Percentiles rank a stretch among this genome's conserved stretches.
phyloP scores from a whole-genome alignment of 306 rosid genomes.

The Rosa lucieae region DNA sequence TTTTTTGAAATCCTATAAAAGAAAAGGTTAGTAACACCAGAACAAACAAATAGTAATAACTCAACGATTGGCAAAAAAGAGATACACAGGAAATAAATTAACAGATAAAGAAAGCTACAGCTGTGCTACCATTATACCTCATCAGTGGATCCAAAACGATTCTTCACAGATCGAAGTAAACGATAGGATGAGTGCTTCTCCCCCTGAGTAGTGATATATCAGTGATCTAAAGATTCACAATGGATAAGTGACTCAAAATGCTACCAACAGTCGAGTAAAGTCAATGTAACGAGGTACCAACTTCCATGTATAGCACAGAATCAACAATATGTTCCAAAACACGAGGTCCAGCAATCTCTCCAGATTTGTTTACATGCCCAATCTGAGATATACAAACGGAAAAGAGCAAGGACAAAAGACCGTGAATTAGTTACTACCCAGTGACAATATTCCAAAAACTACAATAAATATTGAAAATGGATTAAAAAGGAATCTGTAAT shows the following conservation, averaged over 20 bases:
- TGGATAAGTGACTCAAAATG: not conserved
- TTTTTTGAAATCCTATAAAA: too few species aligned
- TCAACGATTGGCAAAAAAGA: not conserved
- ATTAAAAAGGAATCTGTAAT: not conserved
- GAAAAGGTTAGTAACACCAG: not conserved
- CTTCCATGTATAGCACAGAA: conserved; percentile 91
- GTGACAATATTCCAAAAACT: not conserved
- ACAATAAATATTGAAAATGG: too few species aligned
- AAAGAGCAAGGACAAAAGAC: conserved; percentile 5
- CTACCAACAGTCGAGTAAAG: conserved; percentile 20
- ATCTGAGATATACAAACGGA: conserved; percentile 49
- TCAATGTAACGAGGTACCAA: conserved; percentile 55
- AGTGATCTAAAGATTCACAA: conserved; percentile 3
- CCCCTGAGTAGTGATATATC: conserved; percentile 53
- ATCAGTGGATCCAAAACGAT: conserved; percentile 91
- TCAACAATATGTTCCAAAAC: conserved; percentile 94
- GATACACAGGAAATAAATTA: not conserved
- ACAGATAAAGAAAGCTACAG: not conserved
- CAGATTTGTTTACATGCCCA: conserved; percentile 89
- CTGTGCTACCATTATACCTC: conserved; percentile 50
- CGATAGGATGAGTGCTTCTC: conserved; percentile 81
- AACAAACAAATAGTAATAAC: not conserved
- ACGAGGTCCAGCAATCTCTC: conserved; percentile 96
- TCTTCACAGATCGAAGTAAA: conserved; percentile 90
- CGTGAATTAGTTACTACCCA: not conserved